Evolutionary conservation across 1,284 basidiomycete genomes (phyloP), one percentile per base, ranked within the genome.

Genomic region (Fereydounia khargensis): DNA sequence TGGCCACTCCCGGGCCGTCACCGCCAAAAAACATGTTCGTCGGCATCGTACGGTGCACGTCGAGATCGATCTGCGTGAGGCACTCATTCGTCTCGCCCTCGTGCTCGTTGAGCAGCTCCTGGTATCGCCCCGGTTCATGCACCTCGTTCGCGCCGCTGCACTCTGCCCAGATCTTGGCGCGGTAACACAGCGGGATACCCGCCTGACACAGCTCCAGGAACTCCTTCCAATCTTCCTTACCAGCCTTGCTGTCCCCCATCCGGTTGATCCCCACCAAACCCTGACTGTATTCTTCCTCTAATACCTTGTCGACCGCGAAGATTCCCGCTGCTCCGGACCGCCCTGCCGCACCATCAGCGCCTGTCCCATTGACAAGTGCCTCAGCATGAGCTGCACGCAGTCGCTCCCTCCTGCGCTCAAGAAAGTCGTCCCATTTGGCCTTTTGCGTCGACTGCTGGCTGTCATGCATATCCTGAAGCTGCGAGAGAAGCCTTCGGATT

Each of bases 11-110:
- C 0, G 86, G 88, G 0, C 94, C 92, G 71, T 92, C 89, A 1
- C 91, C 88, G 1, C 91, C 94, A 77, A 97, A 98, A 79, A 94
- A 98, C 25, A 97, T 82, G 71, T 97, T 97, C 32, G 92, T 79
- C 0, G 94, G 94, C 86, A 97, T 95, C 4, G 72, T 74, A 17
- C 72, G 64, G 14, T 52, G 51, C 11, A 96, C 88, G 70, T 97
- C 94, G 78, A 97, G 92, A 79, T 94, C 91, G 54, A 98, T 97
- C 79, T 98, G 94, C 38, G 84, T 82, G 0, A 87, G 84, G 33
- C 82, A 81, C 18, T 79, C 80, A 31, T 77, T 72, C 13, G 79
- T 79, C 31, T 81, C 82, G 23, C 81, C 80, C 20, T 78, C 79
- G 56, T 85, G 82, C 28, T 77, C 76, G 0, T 81, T 81, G 19